Conservation (phyloP, 1,284 basidiomycete species). For the Trichosporon sp. region DNA sequence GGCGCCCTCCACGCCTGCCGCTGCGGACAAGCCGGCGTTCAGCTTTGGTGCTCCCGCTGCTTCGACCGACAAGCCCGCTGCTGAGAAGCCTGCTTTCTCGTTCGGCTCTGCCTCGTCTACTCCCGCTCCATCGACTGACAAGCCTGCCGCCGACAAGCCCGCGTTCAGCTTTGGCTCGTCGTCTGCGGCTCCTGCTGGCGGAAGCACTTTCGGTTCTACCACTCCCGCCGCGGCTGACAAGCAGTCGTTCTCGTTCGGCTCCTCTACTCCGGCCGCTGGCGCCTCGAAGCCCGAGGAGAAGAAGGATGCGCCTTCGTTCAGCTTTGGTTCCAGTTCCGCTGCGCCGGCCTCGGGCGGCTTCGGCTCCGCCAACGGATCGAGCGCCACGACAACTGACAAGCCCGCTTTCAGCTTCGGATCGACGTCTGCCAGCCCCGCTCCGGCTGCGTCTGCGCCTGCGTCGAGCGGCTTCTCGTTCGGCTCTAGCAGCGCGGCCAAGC, state of each 20-base stretch:
- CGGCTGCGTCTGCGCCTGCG: not conserved
- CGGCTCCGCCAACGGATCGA: not conserved
- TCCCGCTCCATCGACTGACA: constrained; percentile 2
- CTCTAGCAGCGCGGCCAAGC: not conserved
- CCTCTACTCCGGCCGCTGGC: not conserved
- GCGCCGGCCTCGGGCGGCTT: not conserved
- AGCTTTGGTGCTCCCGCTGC: constrained; percentile 9
- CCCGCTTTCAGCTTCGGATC: constrained; percentile 23
- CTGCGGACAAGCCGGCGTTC: constrained; percentile 18
- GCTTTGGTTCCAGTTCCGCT: constrained; percentile 19
- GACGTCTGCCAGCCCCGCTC: constrained; percentile 6
- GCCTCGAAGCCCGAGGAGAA: not conserved
- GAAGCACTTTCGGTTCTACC: not conserved
- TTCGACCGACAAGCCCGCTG: not conserved
- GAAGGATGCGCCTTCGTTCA: constrained; percentile 15
- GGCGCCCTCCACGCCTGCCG: constrained; percentile 2
- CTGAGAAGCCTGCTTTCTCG: not conserved
- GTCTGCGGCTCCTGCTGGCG: constrained; percentile 3
- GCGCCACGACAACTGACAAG: not conserved
- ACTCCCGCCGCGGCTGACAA: constrained; percentile 1
- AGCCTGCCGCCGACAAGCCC: constrained; percentile 1
- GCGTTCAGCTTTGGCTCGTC: constrained; percentile 24
- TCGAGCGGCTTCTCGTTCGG: constrained; percentile 4
- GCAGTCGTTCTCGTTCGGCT: constrained; percentile 5
- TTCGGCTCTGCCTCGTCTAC: constrained; percentile 3